These are phyloP conservation scores for Discostella pseudostelligera DNA, from an alignment of 108 stramenopile species.

Conservation along the genomic window DNA sequence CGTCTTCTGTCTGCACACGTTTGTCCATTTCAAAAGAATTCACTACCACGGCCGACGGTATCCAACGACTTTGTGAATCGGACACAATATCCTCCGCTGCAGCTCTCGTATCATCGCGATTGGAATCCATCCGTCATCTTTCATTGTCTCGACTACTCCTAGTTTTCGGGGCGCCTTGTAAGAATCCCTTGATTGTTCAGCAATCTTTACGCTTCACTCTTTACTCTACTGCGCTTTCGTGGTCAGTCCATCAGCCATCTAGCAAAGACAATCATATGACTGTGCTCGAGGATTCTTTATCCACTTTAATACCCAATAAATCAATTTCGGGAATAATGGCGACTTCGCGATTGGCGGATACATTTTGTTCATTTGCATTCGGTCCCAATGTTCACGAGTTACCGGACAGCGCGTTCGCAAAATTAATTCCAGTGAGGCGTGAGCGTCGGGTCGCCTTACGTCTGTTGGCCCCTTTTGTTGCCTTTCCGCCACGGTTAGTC, in stretches of 20 bases:
- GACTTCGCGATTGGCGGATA: constrained; percentile 15
- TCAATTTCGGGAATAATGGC: constrained; percentile 5
- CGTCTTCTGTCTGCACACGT: constrained; percentile 5
- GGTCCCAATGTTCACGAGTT: constrained; percentile 2
- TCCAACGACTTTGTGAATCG: not conserved
- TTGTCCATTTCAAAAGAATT: constrained; percentile 19
- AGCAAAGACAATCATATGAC: constrained; percentile 14
- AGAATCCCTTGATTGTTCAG: constrained; percentile 9
- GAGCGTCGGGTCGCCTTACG: constrained; percentile 67
- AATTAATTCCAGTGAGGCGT: constrained; percentile 6
- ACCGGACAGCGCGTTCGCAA: not conserved
- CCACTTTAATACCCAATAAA: not conserved
- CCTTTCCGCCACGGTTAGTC: constrained; percentile 28
- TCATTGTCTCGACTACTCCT: constrained; percentile 34
- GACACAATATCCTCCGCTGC: constrained; percentile 17
- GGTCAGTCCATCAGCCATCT: constrained; percentile 37
- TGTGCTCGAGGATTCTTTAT: constrained; percentile 33
- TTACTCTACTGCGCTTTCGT: constrained; percentile 37
- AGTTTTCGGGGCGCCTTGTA: constrained; percentile 12
- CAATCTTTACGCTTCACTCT: constrained; percentile 30
- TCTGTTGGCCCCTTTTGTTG: constrained; percentile 63
- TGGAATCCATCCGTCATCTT: constrained; percentile 33
- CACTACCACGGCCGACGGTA: not conserved
- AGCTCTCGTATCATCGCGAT: constrained; percentile 11
- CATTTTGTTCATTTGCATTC: constrained; percentile 13